phyloP scores from a whole-genome alignment of 805 yeast species.

The Kodamaea jinghongensis region DNA sequence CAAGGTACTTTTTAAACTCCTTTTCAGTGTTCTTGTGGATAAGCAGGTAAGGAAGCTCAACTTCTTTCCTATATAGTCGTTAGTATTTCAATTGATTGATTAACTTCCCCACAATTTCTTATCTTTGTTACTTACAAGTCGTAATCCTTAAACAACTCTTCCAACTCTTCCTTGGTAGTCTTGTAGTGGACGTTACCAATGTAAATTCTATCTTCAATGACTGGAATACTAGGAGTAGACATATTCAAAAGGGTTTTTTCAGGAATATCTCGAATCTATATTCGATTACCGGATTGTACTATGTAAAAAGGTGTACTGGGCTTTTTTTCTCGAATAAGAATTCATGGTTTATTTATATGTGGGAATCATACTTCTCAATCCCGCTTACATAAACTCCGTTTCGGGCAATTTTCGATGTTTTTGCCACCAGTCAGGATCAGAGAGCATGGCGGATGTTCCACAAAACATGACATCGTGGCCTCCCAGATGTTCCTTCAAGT shows the following conservation, averaged over 20 bases:
- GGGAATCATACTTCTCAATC: neutral
- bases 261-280: too few relatives aligned
- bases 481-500: too few relatives aligned
- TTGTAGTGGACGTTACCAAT: slow-evolving; percentile 43
- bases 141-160: slow-evolving; percentile 48
- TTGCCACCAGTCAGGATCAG: too few relatives aligned
- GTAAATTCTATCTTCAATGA: slow-evolving; percentile 45
- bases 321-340: neutral
- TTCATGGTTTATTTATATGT: slow-evolving; percentile 5
- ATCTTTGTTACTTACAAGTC: slow-evolving; percentile 29
- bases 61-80: slow-evolving; percentile 31
- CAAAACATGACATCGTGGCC: too few relatives aligned
- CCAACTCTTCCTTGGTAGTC: slow-evolving; percentile 43
- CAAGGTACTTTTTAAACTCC: slow-evolving; percentile 45
- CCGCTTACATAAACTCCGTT: neutral
- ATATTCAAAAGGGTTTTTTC: slow-evolving; percentile 6
- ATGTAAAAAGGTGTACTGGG: slow-evolving; percentile 1
- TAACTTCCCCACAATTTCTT: neutral
- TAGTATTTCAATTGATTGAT: slow-evolving; percentile 8
- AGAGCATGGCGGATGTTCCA: too few relatives aligned
- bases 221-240: slow-evolving; percentile 19
- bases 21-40: slow-evolving; percentile 30
- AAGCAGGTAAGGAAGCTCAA: slow-evolving; percentile 52
- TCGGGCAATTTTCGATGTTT: slow-evolving; percentile 2
- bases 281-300: neutral